A percentile compares a stretch with the other conserved stretches of the same genome.
Evolutionary conservation across 1,139 yeast species (phyloP).

Genomic region (Suhomyces wounanorum): DNA sequence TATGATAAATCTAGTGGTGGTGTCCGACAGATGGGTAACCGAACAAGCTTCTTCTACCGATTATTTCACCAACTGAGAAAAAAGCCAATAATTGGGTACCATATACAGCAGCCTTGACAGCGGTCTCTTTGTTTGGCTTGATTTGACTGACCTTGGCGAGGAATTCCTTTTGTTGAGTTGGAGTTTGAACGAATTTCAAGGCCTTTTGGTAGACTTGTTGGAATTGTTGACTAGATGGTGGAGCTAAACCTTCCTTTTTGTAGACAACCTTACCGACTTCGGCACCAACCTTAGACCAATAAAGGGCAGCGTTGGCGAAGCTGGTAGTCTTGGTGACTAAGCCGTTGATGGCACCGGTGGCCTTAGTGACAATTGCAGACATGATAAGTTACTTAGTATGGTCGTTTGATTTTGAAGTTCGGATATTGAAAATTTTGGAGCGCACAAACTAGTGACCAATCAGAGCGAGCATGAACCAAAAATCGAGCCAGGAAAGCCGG

Average conservation of each 20-base stretch:
- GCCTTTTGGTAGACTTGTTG: slow-evolving; percentile 68
- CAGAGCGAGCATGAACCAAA: slow-evolving; percentile 5
- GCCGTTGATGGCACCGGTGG: slow-evolving; percentile 44
- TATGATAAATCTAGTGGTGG: slow-evolving; percentile 23
- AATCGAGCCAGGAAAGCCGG: background rate
- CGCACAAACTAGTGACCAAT: slow-evolving; percentile 12
- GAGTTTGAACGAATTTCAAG: slow-evolving; percentile 39
- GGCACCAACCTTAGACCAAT: slow-evolving; percentile 88
- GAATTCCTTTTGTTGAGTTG: slow-evolving; percentile 51
- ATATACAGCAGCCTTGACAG: slow-evolving; percentile 70
- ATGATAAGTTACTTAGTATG: slow-evolving; percentile 23
- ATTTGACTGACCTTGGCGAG: slow-evolving; percentile 44
- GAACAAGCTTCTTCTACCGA: slow-evolving; percentile 91
- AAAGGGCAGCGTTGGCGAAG: slow-evolving; percentile 55
- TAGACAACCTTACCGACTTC: slow-evolving; percentile 90
- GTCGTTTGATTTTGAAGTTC: slow-evolving; percentile 2
- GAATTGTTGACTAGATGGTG: slow-evolving; percentile 81
- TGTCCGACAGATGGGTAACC: slow-evolving; percentile 68
- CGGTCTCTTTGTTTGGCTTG: slow-evolving; percentile 57
- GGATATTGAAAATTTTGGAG: slow-evolving; percentile 12
- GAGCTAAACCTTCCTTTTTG: slow-evolving; percentile 89
- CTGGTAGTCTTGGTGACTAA: slow-evolving; percentile 42
- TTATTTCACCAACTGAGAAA: slow-evolving; percentile 92
- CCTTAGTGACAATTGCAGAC: slow-evolving; percentile 52
- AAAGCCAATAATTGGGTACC: slow-evolving; percentile 86